phyloP scores from a whole-genome alignment of 441 rosid genomes.

The Lepidium campestre region DNA sequence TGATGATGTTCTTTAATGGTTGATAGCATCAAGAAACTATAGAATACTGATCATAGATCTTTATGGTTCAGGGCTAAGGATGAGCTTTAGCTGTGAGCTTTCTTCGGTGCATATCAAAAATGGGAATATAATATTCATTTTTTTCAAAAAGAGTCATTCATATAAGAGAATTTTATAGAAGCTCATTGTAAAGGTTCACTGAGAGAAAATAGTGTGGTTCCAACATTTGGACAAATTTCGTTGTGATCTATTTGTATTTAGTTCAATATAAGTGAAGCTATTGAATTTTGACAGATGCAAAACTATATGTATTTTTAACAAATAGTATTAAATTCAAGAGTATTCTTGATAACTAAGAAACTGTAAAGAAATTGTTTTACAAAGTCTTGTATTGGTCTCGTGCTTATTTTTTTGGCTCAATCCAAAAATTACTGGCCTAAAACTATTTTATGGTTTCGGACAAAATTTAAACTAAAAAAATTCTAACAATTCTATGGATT shows the following conservation, averaged over 20 bases:
- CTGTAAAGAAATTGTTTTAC: too few relatives aligned
- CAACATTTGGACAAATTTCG: conserved; percentile 3
- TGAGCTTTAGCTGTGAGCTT: not conserved
- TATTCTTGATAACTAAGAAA: too few relatives aligned
- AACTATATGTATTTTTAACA: not conserved
- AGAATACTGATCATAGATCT: not conserved
- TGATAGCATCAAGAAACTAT: not conserved
- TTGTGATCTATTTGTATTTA: conserved; percentile 4
- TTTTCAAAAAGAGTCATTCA: not conserved
- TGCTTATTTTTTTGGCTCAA: too few relatives aligned
- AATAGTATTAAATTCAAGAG: too few relatives aligned
- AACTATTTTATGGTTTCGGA: too few relatives aligned
- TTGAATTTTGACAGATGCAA: not conserved
- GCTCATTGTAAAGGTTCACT: conserved; percentile 16
- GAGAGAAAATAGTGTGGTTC: not conserved
- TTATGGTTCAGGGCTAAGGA: conserved; percentile 6
- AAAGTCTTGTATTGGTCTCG: too few relatives aligned
- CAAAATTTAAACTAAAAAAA: too few relatives aligned
- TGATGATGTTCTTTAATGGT: not conserved
- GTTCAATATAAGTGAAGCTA: not conserved
- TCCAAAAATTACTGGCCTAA: too few relatives aligned
- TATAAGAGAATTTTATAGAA: not conserved
- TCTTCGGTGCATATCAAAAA: not conserved
- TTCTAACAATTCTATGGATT: too few relatives aligned
- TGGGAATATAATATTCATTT: not conserved